Conservation (phyloP, 129 eudicot species). For the Chrysanthemum makinoi region DNA sequence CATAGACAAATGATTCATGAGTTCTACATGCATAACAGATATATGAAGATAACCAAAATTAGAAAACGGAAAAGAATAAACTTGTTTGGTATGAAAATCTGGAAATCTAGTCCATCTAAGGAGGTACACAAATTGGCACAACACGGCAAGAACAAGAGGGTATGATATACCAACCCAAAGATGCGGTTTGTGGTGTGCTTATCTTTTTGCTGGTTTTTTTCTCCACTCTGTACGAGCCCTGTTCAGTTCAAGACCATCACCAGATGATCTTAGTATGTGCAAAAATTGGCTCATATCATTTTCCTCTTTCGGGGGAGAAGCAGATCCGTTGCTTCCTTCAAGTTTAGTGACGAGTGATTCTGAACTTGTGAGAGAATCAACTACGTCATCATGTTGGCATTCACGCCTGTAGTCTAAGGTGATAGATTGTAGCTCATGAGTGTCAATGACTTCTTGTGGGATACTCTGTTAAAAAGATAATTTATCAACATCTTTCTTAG, state of each 20-base stretch:
- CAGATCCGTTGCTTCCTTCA: conserved; percentile 56
- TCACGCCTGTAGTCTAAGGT: conserved; percentile 91
- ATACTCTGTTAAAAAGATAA: conserved; percentile 53
- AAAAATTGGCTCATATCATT: conserved; percentile 45
- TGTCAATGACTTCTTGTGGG: conserved; percentile 85
- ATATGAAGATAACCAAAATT: neutral
- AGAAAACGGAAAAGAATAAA: neutral
- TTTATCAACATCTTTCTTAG: neutral
- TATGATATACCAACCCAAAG: neutral
- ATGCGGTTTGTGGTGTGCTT: neutral
- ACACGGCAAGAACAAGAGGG: neutral
- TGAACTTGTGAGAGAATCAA: conserved; percentile 81
- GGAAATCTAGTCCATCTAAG: conserved; percentile 18
- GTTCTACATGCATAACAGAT: conserved; percentile 21
- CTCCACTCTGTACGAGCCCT: conserved; percentile 89
- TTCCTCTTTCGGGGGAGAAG: conserved; percentile 28
- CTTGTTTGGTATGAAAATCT: neutral
- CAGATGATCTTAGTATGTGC: conserved; percentile 72
- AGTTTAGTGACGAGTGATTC: conserved; percentile 36
- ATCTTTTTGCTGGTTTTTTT: conserved; percentile 58
- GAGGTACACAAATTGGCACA: conserved; percentile 7
- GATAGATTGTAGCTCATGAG: conserved; percentile 78
- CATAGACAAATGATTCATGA: conserved; percentile 7
- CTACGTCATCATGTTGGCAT: conserved; percentile 81
- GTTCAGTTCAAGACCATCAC: conserved; percentile 70